Conservation (phyloP, 768 basidiomycete species). For the Hypsizygus marmoreus region DNA sequence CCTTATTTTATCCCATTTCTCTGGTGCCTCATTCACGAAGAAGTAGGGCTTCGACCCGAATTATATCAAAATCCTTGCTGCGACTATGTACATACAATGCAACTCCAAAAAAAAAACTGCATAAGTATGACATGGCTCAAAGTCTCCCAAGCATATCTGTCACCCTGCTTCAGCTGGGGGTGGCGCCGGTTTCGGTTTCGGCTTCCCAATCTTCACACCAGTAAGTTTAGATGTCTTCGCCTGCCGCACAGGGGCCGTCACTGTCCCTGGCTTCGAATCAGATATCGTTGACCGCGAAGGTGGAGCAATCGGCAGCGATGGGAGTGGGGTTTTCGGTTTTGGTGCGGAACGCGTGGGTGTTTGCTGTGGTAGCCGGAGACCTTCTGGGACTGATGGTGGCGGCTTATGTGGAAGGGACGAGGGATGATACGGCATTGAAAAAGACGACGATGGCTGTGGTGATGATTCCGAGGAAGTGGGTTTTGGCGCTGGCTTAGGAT, state of each 20-base stretch:
- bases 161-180: no score
- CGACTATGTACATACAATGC: no score
- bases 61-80: no score
- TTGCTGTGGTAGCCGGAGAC: constrained; percentile 8
- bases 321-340: constrained; percentile 22
- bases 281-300: constrained; percentile 9
- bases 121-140: no score
- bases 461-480: constrained; percentile 13
- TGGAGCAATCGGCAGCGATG: constrained; percentile 25
- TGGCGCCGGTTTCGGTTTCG: constrained; percentile 39
- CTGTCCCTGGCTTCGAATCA: constrained; percentile 4
- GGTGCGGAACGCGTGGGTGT: constrained; percentile 9
- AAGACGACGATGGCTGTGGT: neutral
- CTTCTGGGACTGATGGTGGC: constrained; percentile 28
- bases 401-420: constrained; percentile 49
- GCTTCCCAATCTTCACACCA: constrained; percentile 43
- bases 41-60: no score
- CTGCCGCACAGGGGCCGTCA: constrained; percentile 6
- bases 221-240: constrained; percentile 27
- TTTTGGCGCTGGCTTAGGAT: constrained; percentile 23
- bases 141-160: no score
- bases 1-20: no score
- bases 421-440: constrained; percentile 23
- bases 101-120: no score
- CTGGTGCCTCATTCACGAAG: no score